A percentile compares a stretch with the other conserved stretches of the same genome.
phyloP scores from a whole-genome alignment of 371 early-diverging fungal species.

The Phascolomyces articulosus region DNA sequence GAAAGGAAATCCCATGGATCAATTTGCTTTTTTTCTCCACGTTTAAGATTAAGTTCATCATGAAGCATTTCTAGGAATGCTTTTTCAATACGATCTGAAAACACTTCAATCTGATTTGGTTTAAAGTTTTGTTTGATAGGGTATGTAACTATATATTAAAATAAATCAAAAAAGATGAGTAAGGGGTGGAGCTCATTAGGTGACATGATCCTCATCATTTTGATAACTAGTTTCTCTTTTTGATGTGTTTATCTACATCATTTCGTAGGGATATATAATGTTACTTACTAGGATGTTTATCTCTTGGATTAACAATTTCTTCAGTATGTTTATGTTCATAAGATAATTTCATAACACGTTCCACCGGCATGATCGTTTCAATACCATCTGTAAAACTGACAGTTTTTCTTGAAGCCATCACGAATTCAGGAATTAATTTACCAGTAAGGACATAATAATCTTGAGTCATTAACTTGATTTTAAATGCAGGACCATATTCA shows the following conservation, averaged over 20 bases:
- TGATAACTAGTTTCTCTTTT: no score
- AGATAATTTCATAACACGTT: slow-evolving; percentile 8
- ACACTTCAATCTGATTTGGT: slow-evolving; percentile 31
- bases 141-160: slow-evolving; percentile 16
- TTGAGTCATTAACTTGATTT: slow-evolving; percentile 8
- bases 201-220: no score
- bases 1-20: slow-evolving; percentile 19
- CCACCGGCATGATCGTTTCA: slow-evolving; percentile 15
- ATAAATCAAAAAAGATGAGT: no score
- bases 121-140: slow-evolving; percentile 42
- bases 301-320: slow-evolving; percentile 11
- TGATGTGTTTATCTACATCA: no score
- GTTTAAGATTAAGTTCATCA: slow-evolving; percentile 17
- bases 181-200: no score
- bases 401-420: slow-evolving; percentile 5
- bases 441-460: slow-evolving; percentile 16
- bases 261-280: no score
- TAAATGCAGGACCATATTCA: slow-evolving; percentile 14
- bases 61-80: slow-evolving; percentile 19
- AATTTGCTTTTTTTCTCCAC: slow-evolving; percentile 24
- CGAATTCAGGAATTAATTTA: slow-evolving; percentile 11
- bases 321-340: slow-evolving; percentile 16
- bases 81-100: slow-evolving; percentile 32
- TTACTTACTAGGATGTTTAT: slow-evolving; percentile 17
- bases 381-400: slow-evolving; percentile 24